Base-by-base conservation (phyloP, 805 yeast genomes). In the Ogataea saltuana region DNA sequence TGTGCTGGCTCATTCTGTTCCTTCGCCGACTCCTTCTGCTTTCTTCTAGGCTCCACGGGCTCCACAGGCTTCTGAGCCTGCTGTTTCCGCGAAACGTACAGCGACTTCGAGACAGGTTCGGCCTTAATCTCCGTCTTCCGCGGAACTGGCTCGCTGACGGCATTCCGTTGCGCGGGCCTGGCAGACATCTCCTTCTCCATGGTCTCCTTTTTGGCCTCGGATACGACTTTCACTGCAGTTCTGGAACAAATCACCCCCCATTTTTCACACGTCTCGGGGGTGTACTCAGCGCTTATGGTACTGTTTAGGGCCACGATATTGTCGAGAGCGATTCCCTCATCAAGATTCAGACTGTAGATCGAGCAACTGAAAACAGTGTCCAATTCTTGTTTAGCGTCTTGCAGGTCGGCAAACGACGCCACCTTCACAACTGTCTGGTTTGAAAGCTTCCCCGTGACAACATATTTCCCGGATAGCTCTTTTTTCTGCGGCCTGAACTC, bases 241-340 rank as follows among this genome's bases (percentile, higher is more conserved):
- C 40, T 28, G 2, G 62, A 52, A 20, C 42, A 44, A 17, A 60
- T 49, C 2, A 58, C 37, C 4, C 62, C 66, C 58, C 64, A 60
- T 17, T 44, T 46, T 2, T 21, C 37, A 37, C 55, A 48, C 29
- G 49, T 56, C 15, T 49, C 58, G 10, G 46, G 41, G 2, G 49
- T 44, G 35, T 51, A 53, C 4, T 41, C 41, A 20, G 43, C 36
- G 3, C 33, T 33, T 9, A 49, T 31, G 5, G 34, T 38, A 1
- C 34, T 35, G 36, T 58, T 55, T 15, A 50, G 35, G 12, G 56
- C 50, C 10, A 49, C 52, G 12, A 55, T 50, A 30, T 55, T 57
- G 26, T 45, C 48, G 22, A 60, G 41, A 8, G 47, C 38, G 6
- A 52, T 17, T 1, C 43, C 37, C 11, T 48, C 32, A 12, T 52